Conservation (phyloP, 805 yeast species). For the Metschnikowia henanensis region DNA sequence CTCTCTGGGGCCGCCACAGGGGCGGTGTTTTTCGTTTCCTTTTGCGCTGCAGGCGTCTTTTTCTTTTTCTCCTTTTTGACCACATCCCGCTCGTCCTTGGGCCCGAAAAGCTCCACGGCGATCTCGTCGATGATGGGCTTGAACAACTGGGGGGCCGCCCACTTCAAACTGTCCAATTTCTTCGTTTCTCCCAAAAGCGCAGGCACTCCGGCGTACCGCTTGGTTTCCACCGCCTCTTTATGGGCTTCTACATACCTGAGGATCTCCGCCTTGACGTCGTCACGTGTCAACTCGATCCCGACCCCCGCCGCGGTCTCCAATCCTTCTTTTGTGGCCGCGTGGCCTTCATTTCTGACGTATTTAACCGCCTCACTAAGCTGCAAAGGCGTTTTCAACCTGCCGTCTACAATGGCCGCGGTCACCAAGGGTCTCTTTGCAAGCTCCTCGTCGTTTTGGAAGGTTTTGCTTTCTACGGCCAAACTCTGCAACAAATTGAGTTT, state of each 20-base stretch:
- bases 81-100: conserved; percentile 93
- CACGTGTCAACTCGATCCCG: conserved; percentile 70
- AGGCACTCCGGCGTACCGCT: conserved; percentile 81
- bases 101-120: conserved; percentile 75
- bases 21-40: conserved; percentile 9
- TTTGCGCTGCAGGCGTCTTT: conserved; percentile 29
- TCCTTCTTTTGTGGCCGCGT: conserved; percentile 44
- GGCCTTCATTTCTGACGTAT: conserved; percentile 58
- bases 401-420: conserved; percentile 61
- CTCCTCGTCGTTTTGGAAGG: conserved; percentile 25
- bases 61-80: conserved; percentile 74
- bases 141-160: conserved; percentile 88
- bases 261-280: conserved; percentile 61
- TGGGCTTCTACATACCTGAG: conserved; percentile 57
- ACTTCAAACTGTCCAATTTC: conserved; percentile 71
- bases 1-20: conserved; percentile 35
- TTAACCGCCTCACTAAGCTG: conserved; percentile 83
- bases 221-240: conserved; percentile 58
- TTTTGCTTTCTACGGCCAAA: conserved; percentile 72
- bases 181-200: conserved; percentile 75
- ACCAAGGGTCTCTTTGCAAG: conserved; percentile 50
- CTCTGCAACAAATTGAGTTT: conserved; percentile 68
- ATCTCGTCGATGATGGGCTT: conserved; percentile 85
- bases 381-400: conserved; percentile 60
- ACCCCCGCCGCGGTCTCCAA: conserved; percentile 72